These are phyloP conservation scores for Cotoneaster glaucophyllus DNA, from an alignment of 306 rosid genomes.

Conservation along the genomic window DNA sequence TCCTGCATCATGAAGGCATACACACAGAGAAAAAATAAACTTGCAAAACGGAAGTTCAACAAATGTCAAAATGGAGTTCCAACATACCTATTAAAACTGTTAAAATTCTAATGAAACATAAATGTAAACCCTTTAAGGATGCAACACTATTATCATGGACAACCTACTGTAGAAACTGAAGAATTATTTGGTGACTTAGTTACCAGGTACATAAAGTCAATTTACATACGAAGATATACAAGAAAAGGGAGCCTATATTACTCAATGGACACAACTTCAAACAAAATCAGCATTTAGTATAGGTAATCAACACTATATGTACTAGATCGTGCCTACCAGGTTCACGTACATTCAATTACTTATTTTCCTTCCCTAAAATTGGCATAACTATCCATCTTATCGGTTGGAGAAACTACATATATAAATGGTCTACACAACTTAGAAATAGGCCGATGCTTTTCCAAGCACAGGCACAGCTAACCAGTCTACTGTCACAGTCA, in stretches of 20 bases:
- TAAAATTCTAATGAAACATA: background rate
- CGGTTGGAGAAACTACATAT: no score
- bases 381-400: background rate
- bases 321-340: no score
- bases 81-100: background rate
- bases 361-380: no score
- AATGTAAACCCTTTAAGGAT: constrained; percentile 43
- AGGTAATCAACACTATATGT: background rate
- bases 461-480: no score
- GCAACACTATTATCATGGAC: constrained; percentile 85
- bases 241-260: background rate
- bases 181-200: background rate
- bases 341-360: no score
- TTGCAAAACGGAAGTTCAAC: background rate
- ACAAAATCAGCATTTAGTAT: background rate
- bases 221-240: background rate
- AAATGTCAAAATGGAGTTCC: background rate
- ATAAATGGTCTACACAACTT: no score
- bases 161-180: constrained; percentile 51
- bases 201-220: background rate
- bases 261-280: background rate
- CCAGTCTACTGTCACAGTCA: no score
- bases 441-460: no score
- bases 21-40: background rate
- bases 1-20: background rate